Base-by-base conservation (phyloP, 768 basidiomycete genomes). In the Gelatoporia subvermispora region DNA sequence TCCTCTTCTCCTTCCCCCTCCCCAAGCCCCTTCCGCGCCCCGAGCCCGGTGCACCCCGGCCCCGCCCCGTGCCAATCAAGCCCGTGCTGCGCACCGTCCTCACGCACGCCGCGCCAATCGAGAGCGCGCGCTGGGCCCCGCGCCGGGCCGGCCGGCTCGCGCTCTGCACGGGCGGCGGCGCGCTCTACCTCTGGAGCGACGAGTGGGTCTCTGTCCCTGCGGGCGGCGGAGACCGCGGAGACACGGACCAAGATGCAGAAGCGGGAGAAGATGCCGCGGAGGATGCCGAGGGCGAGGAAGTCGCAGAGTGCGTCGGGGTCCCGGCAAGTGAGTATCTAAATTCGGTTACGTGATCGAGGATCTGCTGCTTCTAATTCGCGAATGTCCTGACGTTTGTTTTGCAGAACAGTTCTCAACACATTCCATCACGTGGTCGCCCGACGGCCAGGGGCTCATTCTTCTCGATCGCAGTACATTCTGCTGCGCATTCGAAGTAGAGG, bases 231-330 rank as follows among this genome's bases (percentile, higher is more conserved):
- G 28, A 31, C 28, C 7, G 5, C 28, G 28, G 5, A 31, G 28
- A 13, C 28, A 13, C 5, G 7, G 22, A 4, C 20, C 15, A 20
- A 28, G 42, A 45, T 4, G 45, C 10, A 39, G 51, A 46, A 56
- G 59, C 35, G 21, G 17, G 58, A 47, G 41, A 59, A 39, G 43
- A 50, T 4, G 45, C 45, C 7, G 48, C 47, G 24, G 71, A 65
- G 4, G 77, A 73, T 3, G 70, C 68, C 17, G 76, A 77, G 38
- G 82, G 81, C 59, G 68, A 71, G 52, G 91, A 92, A 59, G 85
- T 92, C 68, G 90, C 91, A 2, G 93, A 95, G 65, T 94, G 91
- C 57, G 79, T 94, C 28, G 89, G 89, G 7, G 80, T 96, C 3
- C 93, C 93, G 28, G 78, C 85, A n/a, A 80, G 88, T 88, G 61